Evolutionary conservation across 2,329 filamentous ascomycete species (phyloP), one percentile per base, ranked within the genome.

Genomic region (Fonsecaea multimorphosa): DNA sequence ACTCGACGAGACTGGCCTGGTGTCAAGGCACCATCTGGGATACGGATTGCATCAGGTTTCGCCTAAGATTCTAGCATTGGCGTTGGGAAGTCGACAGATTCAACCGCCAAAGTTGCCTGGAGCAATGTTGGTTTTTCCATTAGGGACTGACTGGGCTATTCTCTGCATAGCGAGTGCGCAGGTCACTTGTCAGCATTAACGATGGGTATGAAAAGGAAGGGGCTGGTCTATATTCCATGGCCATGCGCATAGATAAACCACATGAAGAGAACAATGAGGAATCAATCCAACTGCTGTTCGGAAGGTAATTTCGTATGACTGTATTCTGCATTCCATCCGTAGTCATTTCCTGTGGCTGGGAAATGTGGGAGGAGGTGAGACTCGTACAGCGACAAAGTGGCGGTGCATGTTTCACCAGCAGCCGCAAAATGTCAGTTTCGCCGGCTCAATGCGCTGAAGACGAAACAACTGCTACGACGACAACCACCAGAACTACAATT

Each of bases 151-250:
- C 19, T 49, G 44, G 44, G 44, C 9, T 27, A 24, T 49, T 49
- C 44, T 49, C 44, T 49, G 44, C 44, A 49, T 49, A 49, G 44
- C 44, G 44, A 49, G 19, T 24, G 44, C 16, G 44, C 19, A 49
- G 44, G 44, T 49, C 44, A 24, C 19, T 49, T 49, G 19, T 27
- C 19, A 27, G 44, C 22, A 49, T 49, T 49, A 12, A 49, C 44
- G 44, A 49, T 14, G 11, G 44, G 19, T 12, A 49, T 24, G 44
- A 49, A 49, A 49, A 49, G 27, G 8, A 22, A 44, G n/a, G 38
- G n/a, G 38, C n/a, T 24, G 19, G 22, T 49, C 44, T 49, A 49
- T 24, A 27, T 49, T 11, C 5, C 22, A 49, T 14, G 22, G 3
- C 44, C 44, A 49, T 5, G 22, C 19, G 44, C 22, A 49, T 49